phyloP scores from a whole-genome alignment of 2,329 filamentous ascomycete species.

The Fusarium torreyae region DNA sequence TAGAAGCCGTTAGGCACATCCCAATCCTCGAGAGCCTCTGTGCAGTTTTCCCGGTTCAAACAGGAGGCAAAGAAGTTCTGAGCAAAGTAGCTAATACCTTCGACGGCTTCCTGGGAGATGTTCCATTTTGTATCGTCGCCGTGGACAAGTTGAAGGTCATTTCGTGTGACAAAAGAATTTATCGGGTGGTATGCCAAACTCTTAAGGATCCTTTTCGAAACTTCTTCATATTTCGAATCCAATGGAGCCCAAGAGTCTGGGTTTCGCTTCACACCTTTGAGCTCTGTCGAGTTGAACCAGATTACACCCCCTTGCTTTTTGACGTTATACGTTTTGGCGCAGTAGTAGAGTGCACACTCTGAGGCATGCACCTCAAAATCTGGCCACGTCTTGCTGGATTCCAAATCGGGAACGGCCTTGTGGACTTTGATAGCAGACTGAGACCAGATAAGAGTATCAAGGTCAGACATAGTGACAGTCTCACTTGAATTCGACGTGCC shows the following conservation, averaged over 20 bases:
- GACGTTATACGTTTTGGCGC: slow-evolving; percentile 19
- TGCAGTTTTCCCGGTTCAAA: slow-evolving; percentile 19
- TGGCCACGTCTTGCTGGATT: slow-evolving; percentile 16
- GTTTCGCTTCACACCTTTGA: slow-evolving; percentile 2
- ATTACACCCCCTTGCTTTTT: slow-evolving; percentile 1
- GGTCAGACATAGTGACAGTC: slow-evolving; percentile 24
- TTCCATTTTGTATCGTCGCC: slow-evolving; percentile 12
- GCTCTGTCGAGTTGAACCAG: slow-evolving; percentile 13
- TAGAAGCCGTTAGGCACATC: slow-evolving; percentile 27
- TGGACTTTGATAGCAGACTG: slow-evolving; percentile 32
- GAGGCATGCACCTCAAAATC: slow-evolving; percentile 15
- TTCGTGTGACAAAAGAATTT: slow-evolving; percentile 8
- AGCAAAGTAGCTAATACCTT: slow-evolving; percentile 34
- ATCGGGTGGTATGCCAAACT: slow-evolving; percentile 19
- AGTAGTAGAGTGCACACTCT: slow-evolving; percentile 39
- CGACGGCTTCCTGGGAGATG: slow-evolving; percentile 21
- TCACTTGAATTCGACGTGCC: slow-evolving; percentile 18
- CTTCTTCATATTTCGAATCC: not conserved
- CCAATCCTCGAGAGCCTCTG: slow-evolving; percentile 21
- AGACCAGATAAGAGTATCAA: slow-evolving; percentile 38
- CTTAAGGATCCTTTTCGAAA: slow-evolving; percentile 9
- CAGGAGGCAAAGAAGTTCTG: slow-evolving; percentile 30
- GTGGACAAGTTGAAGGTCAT: slow-evolving; percentile 7
- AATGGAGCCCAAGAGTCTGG: slow-evolving; percentile 15
- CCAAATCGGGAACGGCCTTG: not conserved